Percentiles rank a stretch among this genome's conserved stretches.
Conservation (phyloP, 768 basidiomycete species). For the Leucocoprinus leucothites region DNA sequence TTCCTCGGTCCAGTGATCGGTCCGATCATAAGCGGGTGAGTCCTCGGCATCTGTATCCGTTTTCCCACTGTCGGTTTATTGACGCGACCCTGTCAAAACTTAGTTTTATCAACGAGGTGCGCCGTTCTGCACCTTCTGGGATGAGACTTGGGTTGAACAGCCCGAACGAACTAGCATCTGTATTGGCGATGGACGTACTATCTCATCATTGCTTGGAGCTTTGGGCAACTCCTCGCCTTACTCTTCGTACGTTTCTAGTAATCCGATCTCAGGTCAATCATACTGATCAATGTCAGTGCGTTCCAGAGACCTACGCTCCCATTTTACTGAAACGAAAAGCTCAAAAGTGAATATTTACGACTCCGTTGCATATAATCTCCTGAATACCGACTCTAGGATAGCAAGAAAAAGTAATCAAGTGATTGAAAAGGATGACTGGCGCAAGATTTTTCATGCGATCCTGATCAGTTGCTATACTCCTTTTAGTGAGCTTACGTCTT, state of each 20-base stretch:
- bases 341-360: conserved; percentile 31
- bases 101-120: conserved; percentile 70
- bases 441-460: too few species aligned
- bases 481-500: conserved; percentile 60
- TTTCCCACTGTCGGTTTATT: neutral
- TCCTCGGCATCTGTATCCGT: neutral
- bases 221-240: conserved; percentile 47
- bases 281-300: conserved; percentile 34
- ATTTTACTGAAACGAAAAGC: conserved; percentile 63
- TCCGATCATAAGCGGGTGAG: conserved; percentile 58
- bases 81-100: too few species aligned
- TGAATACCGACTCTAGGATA: too few species aligned
- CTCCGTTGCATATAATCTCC: too few species aligned
- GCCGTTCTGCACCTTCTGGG: too few species aligned
- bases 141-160: too few species aligned
- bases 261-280: neutral
- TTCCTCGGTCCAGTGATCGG: conserved; percentile 53
- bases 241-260: conserved; percentile 41
- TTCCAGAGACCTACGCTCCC: conserved; percentile 72
- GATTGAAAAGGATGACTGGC: conserved; percentile 23
- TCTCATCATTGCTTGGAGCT: conserved; percentile 67
- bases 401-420: too few species aligned
- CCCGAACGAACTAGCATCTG: conserved; percentile 50
- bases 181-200: conserved; percentile 81
- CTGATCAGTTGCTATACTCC: conserved; percentile 63